These are phyloP conservation scores for Hypomontagnella monticulosa DNA, from an alignment of 495 filamentous ascomycete species.

Conservation along the genomic window DNA sequence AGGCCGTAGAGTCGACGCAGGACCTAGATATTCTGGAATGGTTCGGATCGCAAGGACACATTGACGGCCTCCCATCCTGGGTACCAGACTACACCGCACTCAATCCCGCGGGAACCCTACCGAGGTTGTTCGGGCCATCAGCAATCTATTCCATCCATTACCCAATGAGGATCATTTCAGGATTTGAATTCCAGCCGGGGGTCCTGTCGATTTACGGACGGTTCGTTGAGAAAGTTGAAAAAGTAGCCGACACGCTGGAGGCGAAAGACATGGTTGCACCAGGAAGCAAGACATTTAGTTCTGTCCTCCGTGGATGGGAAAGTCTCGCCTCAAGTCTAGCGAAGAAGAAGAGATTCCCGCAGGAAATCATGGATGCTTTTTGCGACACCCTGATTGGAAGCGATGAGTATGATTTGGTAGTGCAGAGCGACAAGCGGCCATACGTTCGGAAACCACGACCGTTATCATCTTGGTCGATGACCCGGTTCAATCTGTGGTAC, in stretches of 20 bases:
- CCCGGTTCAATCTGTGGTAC: constrained; percentile 19
- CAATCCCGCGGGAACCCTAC: constrained; percentile 21
- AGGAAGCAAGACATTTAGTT: constrained; percentile 1
- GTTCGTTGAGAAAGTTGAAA: constrained; percentile 10
- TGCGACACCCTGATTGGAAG: constrained; percentile 17
- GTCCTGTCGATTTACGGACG: constrained; percentile 7
- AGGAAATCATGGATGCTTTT: constrained; percentile 19
- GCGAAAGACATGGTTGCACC: background rate
- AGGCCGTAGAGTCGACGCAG: constrained; percentile 9
- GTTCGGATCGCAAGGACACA: constrained; percentile 1
- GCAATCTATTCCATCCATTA: constrained; percentile 29
- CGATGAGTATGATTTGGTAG: constrained; percentile 13
- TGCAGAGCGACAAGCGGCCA: constrained; percentile 16
- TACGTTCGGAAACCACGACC: constrained; percentile 3
- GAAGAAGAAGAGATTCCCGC: constrained; percentile 14
- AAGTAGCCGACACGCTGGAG: constrained; percentile 4
- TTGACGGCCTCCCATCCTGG: constrained; percentile 25
- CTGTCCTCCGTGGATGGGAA: constrained; percentile 12
- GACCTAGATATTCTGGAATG: constrained; percentile 26
- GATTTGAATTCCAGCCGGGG: constrained; percentile 3
- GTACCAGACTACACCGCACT: constrained; percentile 26
- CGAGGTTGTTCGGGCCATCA: constrained; percentile 14
- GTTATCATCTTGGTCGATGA: background rate
- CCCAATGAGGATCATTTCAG: constrained; percentile 9
- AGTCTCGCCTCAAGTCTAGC: constrained; percentile 5